Percentiles rank a stretch among this genome's conserved stretches.
phyloP scores from a whole-genome alignment of 108 stramenopile genomes.

The Skeletonema grethae region DNA sequence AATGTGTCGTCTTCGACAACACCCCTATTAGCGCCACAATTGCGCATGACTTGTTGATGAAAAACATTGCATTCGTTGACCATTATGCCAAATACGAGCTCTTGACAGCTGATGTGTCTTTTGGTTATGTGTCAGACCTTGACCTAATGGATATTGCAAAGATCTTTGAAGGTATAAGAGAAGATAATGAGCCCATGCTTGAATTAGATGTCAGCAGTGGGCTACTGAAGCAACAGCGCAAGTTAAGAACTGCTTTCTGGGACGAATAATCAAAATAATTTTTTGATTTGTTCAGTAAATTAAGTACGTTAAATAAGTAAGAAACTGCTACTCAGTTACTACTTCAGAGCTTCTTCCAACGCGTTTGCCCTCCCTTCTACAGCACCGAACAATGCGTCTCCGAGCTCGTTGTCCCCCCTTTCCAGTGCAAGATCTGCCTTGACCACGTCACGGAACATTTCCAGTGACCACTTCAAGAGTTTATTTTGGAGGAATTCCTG shows the following conservation, averaged over 20 bases:
- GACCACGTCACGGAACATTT: conserved; percentile 89
- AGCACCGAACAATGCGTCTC: conserved; percentile 85
- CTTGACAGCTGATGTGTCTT: conserved; percentile 63
- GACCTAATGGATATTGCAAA: conserved; percentile 31
- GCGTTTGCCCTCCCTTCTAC: conserved; percentile 85
- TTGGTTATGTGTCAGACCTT: conserved; percentile 27
- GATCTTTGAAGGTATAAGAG: conserved; percentile 33
- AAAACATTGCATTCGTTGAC: conserved; percentile 64
- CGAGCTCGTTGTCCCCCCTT: conserved; percentile 83
- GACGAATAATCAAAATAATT: conserved; percentile 5
- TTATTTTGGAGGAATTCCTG: conserved; percentile 86
- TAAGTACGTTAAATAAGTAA: background rate
- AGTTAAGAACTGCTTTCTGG: conserved; percentile 28
- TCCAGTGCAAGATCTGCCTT: conserved; percentile 88
- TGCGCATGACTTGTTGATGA: conserved; percentile 77
- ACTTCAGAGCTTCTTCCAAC: conserved; percentile 65
- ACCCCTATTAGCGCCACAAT: conserved; percentile 57
- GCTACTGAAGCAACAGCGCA: conserved; percentile 28
- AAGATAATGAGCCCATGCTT: conserved; percentile 25
- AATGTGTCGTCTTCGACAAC: conserved; percentile 78
- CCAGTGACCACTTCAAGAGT: conserved; percentile 86
- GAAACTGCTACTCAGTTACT: conserved; percentile 14
- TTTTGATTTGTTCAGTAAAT: background rate
- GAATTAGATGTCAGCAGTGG: conserved; percentile 28
- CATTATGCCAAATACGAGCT: conserved; percentile 77